Evolutionary conservation across 2,329 filamentous ascomycete genomes (phyloP).

Genomic region (Aspergillus intermedius): DNA sequence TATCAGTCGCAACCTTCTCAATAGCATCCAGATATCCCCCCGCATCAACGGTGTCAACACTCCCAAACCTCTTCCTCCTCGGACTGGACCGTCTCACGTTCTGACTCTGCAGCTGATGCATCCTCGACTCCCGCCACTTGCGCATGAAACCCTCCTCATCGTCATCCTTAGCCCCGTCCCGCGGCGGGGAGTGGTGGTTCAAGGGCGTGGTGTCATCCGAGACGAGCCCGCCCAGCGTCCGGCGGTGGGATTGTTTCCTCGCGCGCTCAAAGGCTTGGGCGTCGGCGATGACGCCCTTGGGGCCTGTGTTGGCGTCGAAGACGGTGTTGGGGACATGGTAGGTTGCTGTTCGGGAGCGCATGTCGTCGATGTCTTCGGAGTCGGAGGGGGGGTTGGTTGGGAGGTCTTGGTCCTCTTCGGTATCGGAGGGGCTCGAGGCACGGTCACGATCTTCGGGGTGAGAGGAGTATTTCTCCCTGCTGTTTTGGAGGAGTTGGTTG

Average conservation of each 20-base stretch:
- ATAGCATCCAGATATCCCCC: constrained; percentile 92
- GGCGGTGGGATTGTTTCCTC: constrained; percentile 42
- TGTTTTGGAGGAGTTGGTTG: constrained; percentile 35
- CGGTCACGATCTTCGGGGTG: constrained; percentile 40
- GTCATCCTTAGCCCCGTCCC: constrained; percentile 37
- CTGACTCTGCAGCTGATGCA: constrained; percentile 67
- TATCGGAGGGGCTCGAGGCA: constrained; percentile 21
- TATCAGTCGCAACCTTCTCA: constrained; percentile 76
- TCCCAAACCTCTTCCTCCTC: constrained; percentile 70
- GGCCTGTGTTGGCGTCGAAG: constrained; percentile 46
- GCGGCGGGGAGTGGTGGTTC: constrained; percentile 19
- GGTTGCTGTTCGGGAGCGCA: constrained; percentile 30
- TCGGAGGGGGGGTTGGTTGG: constrained; percentile 28
- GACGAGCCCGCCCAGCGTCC: constrained; percentile 31
- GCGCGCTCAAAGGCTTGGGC: constrained; percentile 45
- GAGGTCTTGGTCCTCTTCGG: constrained; percentile 15
- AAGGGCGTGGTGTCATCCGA: constrained; percentile 13
- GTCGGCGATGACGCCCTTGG: constrained; percentile 48
- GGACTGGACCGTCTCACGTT: constrained; percentile 66
- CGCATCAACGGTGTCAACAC: constrained; percentile 77
- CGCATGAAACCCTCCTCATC: constrained; percentile 72
- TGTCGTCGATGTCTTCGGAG: constrained; percentile 25
- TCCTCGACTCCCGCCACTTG: constrained; percentile 74
- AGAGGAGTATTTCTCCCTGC: constrained; percentile 27
- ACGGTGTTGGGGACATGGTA: constrained; percentile 41